A percentile compares a stretch with the other conserved stretches of the same genome.
Conservation (phyloP, 306 rosid genomes). For the Morella rubra region DNA sequence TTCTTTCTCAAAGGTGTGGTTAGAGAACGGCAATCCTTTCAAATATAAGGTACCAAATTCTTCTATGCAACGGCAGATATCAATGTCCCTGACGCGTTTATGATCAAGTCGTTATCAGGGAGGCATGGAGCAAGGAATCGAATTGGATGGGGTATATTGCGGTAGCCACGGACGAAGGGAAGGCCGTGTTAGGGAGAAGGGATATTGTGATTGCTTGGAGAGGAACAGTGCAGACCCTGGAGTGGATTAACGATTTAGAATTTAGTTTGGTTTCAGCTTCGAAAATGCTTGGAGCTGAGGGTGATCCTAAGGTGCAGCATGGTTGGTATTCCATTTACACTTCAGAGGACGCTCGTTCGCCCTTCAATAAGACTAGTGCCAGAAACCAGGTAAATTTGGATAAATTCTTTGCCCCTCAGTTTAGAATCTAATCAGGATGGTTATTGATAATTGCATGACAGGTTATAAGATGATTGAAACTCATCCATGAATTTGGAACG, state of each 20-base stretch:
- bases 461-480: neutral
- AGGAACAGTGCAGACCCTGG: conserved; percentile 66
- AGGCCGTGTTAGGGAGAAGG: conserved; percentile 65
- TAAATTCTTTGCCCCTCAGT: neutral
- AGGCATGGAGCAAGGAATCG: conserved; percentile 92
- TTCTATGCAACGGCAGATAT: conserved; percentile 62
- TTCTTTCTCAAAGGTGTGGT: conserved; percentile 52
- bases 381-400: conserved; percentile 49
- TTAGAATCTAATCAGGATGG: neutral
- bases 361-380: conserved; percentile 42
- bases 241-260: conserved; percentile 64
- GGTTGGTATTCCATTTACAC: conserved; percentile 78
- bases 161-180: conserved; percentile 75
- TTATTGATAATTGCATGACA: neutral
- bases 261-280: conserved; percentile 45
- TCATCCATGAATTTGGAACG: neutral
- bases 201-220: conserved; percentile 91
- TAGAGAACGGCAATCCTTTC: conserved; percentile 44
- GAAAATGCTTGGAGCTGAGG: conserved; percentile 30
- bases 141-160: conserved; percentile 92
- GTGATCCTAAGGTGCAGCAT: conserved; percentile 44
- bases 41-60: conserved; percentile 58
- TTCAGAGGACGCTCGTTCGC: conserved; percentile 42
- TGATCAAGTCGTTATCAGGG: conserved; percentile 69
- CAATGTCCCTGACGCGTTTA: conserved; percentile 68